Evolutionary conservation across 1,139 yeast species (phyloP), one percentile per base, ranked within the genome.

Genomic region (Debaryomycetaceae sp.): DNA sequence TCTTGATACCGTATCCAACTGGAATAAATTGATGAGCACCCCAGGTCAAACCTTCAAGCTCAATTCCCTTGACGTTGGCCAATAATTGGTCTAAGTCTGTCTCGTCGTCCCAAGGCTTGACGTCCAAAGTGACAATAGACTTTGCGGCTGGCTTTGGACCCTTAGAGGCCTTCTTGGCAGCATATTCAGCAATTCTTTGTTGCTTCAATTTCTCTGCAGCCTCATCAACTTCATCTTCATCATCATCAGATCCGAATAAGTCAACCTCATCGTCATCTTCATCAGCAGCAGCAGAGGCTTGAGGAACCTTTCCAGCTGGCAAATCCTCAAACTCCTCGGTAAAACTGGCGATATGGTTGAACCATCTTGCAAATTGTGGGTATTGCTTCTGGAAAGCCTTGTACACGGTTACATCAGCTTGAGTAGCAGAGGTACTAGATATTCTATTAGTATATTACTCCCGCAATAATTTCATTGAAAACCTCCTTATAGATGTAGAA

Each of bases 31-130:
- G 93, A 81, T 80, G 85, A 66, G 95, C 97, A 87, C 99, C 99
- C 99, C 99, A 93, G 59, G 75, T 76, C 68, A 95, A 87, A 83
- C 99, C 99, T 43, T 91, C 98, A 77, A 76, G 74, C 69, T 83
- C 85, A 62, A 91, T 72, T 58, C 79, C 68, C 83, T 89, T 90
- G 66, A 90, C 97, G 72, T 83, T 81, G 50, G 84, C 91, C 62
- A 88, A 75, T 76, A 93, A 72, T 73, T 84, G 84, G 49, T 93
- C 96, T 72, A 95, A 81, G 70, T 91, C 84, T 58, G 99, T 93
- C 81, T 93, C 98, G 66, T 93, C 98, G 76, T 93, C 99, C 99
- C 99, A 93, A 76, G 97, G 98, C 86, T 93, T 93, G 62, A 93
- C 96, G 64, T 93, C 99, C 65, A 93, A 68, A 64, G 99, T 93